Evolutionary conservation across 2,329 filamentous ascomycete genomes (phyloP).

Genomic region (Colletotrichum acutatum): DNA sequence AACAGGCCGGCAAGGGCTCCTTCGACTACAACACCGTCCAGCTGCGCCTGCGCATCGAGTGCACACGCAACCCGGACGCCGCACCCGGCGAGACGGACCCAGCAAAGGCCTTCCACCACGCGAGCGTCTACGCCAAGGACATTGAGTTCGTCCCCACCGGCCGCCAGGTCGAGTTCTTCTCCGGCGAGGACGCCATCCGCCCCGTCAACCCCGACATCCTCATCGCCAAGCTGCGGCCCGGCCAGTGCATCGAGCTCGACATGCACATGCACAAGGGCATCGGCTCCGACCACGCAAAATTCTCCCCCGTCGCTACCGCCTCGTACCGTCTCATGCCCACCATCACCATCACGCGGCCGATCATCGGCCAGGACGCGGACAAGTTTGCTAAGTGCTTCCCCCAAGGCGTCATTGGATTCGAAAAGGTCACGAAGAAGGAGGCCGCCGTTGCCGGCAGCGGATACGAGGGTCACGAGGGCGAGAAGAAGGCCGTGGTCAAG

Average conservation of each 20-base stretch:
- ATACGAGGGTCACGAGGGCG: slow-evolving; percentile 80
- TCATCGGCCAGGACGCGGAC: slow-evolving; percentile 84
- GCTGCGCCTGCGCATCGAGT: slow-evolving; percentile 80
- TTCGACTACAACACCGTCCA: slow-evolving; percentile 90
- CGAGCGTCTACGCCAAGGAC: slow-evolving; percentile 83
- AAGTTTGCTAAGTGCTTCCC: slow-evolving; percentile 95
- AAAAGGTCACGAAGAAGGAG: slow-evolving; percentile 76
- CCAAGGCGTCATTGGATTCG: slow-evolving; percentile 84
- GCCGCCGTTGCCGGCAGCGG: slow-evolving; percentile 68
- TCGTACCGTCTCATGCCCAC: slow-evolving; percentile 91
- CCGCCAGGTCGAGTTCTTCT: slow-evolving; percentile 73
- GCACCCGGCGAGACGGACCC: slow-evolving; percentile 81
- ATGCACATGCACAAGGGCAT: slow-evolving; percentile 97
- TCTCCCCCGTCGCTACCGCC: slow-evolving; percentile 94
- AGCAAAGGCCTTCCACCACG: slow-evolving; percentile 84
- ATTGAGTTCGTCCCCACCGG: slow-evolving; percentile 82
- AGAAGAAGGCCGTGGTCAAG: slow-evolving; percentile 86
- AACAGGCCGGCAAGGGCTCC: slow-evolving; percentile 69
- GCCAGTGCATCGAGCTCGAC: slow-evolving; percentile 85
- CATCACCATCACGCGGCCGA: slow-evolving; percentile 86
- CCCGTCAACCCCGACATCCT: slow-evolving; percentile 93
- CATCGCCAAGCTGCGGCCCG: slow-evolving; percentile 91
- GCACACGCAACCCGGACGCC: slow-evolving; percentile 81
- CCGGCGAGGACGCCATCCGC: slow-evolving; percentile 73
- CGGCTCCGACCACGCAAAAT: slow-evolving; percentile 95